Base-by-base conservation (phyloP, 371 early-diverging fungal genomes). In the Syncephalastrum sp. region DNA sequence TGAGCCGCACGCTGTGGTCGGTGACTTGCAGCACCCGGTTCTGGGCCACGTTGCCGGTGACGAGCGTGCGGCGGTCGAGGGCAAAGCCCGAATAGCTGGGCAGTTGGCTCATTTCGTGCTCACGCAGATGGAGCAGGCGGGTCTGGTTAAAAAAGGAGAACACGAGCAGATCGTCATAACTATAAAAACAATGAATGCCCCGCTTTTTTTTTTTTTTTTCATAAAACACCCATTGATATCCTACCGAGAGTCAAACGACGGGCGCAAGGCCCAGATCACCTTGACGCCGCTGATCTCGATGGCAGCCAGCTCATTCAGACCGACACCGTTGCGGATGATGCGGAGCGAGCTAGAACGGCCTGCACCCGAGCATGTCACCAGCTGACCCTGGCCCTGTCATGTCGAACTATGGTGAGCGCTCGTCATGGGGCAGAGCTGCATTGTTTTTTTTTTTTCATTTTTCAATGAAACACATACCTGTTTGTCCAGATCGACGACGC, bases 301-400 rank as follows among this genome's bases (percentile, higher is more conserved):
- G 0, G 79, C 68, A 0, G 87, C 91, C 16, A 87, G 68, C 42
- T 84, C 86, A 44, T 87, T 84, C 41, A 97, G 79, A 1, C 95
- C 97, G 41, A 96, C 87, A 17, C 98, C 97, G 63, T 93, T 94
- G 29, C 95, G 80, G 52, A 97, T 87, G 16, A 94, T 82, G 15
- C 95, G 75, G 38, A 97, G 68, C 0, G 89, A 81, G 4, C 94
- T 91, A 57, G 88, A 87, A 56, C 86, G 82, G 47, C 79, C 84
- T 2, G 76, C 82, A 5, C 97, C 96, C 1, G 92, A 90, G 61
- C 96, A 95, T 4, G 95, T 87, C 7, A 97, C 89, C 5, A 96
- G 65, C 63, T 92, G 90, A 4, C 84, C 86, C 53, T 78, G 75
- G 5, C 85, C 88, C 67, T 64, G 50, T 8, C 42, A 38, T 3